Base-by-base conservation (phyloP, 768 basidiomycete genomes). In the Dentipellis fragilis region DNA sequence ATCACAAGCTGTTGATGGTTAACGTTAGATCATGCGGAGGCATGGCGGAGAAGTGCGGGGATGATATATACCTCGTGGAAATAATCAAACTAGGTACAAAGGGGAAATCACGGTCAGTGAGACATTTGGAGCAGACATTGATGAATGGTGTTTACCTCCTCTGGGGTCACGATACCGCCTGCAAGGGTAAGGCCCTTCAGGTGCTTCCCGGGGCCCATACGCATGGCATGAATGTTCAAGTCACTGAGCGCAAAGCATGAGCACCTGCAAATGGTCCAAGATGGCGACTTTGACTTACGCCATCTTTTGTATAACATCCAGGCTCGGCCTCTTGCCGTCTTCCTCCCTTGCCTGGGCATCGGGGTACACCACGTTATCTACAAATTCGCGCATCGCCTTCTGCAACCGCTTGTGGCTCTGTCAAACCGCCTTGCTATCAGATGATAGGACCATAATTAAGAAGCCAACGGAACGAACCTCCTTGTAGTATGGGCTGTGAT, bases 201-300 rank as follows among this genome's bases (percentile, higher is more conserved):
- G 62, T 93, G 91, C 64, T 87, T 89, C 17, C 89, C 89, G 1
- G 94, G 94, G 6, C 94, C 94, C 73, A 95, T 77, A n/a, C 92
- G 79, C 91, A 96, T 95, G 9, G 90, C 89, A 66, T 91, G 87
- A 19, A 97, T 53, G 62, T 92, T 83, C 29, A 81, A 58, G 55
- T 83, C 83, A 7, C 83, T 87, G 29, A 29, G 29, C 29, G 6
- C 29, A 57, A 22, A 38, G 48, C 9, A 36, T 66, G 37, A 10
- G 7, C 36, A 19, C 58, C 9, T 48, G 17, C 21, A 14, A 22
- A 35, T 10, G 22, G 11, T 12, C 3, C 10, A 17, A 3, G 37
- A 49, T 34, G 36, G 42, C 6, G 48, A 14, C 45, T 2, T 1
- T 5, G 3, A 62, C 75, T 54, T 57, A 87, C 85, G 89, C 83